These are phyloP conservation scores for Eucalyptus sideroxylon DNA, from an alignment of 345 rosid genomes.

Conservation along the genomic window DNA sequence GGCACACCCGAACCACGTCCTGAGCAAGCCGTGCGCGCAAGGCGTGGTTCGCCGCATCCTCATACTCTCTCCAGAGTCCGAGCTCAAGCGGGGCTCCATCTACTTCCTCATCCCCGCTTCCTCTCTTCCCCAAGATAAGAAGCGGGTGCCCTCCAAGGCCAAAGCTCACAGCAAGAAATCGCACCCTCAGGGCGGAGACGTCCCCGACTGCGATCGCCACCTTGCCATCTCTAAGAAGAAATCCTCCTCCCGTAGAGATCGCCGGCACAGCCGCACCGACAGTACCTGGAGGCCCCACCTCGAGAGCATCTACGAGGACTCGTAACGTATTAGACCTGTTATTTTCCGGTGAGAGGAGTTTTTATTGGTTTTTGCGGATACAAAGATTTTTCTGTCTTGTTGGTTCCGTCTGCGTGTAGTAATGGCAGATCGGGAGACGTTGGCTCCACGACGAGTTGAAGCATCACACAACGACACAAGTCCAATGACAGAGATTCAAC, in stretches of 20 bases:
- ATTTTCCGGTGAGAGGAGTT: background rate
- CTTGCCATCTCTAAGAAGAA: slow-evolving; percentile 15
- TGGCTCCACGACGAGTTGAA: background rate
- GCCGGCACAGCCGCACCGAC: slow-evolving; percentile 33
- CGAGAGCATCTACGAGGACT: slow-evolving; percentile 70
- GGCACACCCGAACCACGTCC: slow-evolving; percentile 73
- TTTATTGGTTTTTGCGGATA: background rate
- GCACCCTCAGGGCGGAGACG: background rate
- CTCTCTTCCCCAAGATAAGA: slow-evolving; percentile 12
- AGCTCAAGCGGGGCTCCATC: slow-evolving; percentile 84
- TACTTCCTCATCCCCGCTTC: slow-evolving; percentile 73
- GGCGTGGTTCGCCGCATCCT: slow-evolving; percentile 64
- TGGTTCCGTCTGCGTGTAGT: slow-evolving; percentile 16
- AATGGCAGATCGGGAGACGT: slow-evolving; percentile 19
- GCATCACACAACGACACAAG: background rate
- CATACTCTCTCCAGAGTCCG: slow-evolving; percentile 73
- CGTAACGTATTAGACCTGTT: background rate
- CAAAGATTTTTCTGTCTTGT: background rate
- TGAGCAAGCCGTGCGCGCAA: slow-evolving; percentile 76
- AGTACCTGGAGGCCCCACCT: slow-evolving; percentile 74
- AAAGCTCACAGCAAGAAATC: background rate
- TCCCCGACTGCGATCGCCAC: background rate
- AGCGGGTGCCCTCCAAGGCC: background rate
- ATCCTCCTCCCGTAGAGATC: slow-evolving; percentile 7
- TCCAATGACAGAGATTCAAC: background rate